These are phyloP conservation scores for Kuraishia floccosa DNA, from an alignment of 805 yeast genomes.

Conservation along the genomic window DNA sequence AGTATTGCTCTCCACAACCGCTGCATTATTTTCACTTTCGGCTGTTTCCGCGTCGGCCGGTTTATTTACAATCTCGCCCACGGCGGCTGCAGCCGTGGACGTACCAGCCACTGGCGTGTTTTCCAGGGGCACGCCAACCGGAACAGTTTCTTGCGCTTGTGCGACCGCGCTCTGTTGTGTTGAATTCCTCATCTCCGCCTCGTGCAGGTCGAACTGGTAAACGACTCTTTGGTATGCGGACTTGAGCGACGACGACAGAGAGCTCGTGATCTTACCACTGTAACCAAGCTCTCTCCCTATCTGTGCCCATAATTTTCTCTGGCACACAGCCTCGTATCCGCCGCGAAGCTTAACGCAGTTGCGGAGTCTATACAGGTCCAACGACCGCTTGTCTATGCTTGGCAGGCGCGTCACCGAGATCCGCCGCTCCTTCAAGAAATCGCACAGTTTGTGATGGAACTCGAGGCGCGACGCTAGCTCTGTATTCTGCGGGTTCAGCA, in stretches of 20 bases:
- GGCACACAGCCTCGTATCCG: constrained; percentile 53
- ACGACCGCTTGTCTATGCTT: constrained; percentile 49
- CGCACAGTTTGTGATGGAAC: constrained; percentile 34
- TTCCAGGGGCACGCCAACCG: no score
- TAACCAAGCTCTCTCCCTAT: constrained; percentile 75
- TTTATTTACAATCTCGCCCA: no score
- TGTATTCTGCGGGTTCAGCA: constrained; percentile 28
- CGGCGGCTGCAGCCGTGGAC: no score
- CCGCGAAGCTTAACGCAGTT: constrained; percentile 52
- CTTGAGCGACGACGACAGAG: constrained; percentile 56
- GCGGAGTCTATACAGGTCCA: constrained; percentile 53
- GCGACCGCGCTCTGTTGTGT: no score
- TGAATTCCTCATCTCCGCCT: constrained; percentile 2
- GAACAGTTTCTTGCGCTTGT: no score
- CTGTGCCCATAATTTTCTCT: constrained; percentile 69
- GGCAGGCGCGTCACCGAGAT: constrained; percentile 36
- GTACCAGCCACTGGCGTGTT: no score
- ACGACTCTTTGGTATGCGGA: constrained; percentile 41
- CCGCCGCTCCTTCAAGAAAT: constrained; percentile 25
- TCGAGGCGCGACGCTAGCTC: constrained; percentile 30
- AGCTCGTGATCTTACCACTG: constrained; percentile 59
- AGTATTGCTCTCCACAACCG: not conserved
- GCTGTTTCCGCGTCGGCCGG: constrained; percentile 6
- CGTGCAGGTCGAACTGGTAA: constrained; percentile 9
- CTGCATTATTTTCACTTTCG: constrained; percentile 4